These are phyloP conservation scores for Trypanosomatidae sp. DNA, from an alignment of 208 protist genomes.

Conservation along the genomic window DNA sequence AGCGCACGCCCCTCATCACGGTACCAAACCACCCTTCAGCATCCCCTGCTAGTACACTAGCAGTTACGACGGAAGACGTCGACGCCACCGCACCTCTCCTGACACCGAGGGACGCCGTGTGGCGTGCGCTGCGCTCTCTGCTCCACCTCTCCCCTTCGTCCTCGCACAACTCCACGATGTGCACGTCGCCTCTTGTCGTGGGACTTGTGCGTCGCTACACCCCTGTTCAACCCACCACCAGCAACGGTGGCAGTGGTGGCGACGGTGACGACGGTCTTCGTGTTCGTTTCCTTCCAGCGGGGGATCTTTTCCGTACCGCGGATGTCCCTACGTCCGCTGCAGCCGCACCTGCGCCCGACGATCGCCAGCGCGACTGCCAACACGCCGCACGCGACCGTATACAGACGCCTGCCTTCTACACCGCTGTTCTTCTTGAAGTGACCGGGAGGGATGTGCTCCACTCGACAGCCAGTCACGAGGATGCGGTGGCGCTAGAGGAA, in stretches of 20 bases:
- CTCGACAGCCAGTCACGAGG: neutral
- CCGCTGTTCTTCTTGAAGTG: constrained; percentile 22
- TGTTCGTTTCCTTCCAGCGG: constrained; percentile 30
- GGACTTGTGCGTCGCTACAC: constrained; percentile 34
- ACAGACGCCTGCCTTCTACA: constrained; percentile 12
- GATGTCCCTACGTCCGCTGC: neutral
- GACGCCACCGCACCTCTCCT: neutral
- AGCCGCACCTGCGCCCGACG: neutral
- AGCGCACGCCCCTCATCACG: constrained; percentile 13
- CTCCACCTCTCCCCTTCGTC: constrained; percentile 19
- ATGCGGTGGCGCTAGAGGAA: constrained; percentile 15
- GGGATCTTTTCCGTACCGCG: constrained; percentile 1
- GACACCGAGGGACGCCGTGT: neutral
- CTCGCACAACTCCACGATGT: constrained; percentile 19
- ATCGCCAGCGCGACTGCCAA: neutral
- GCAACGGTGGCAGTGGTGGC: neutral
- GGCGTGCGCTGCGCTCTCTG: constrained; percentile 17
- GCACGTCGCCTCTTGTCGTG: constrained; percentile 33
- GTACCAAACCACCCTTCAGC: neutral
- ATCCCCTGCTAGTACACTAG: neutral
- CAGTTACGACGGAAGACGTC: neutral
- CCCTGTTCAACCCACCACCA: neutral
- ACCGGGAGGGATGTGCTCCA: constrained; percentile 17
- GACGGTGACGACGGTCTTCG: constrained; percentile 11
- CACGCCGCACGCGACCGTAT: neutral